Conservation (phyloP, 2,329 filamentous ascomycete species). For the Cordyceps tenuipes region DNA sequence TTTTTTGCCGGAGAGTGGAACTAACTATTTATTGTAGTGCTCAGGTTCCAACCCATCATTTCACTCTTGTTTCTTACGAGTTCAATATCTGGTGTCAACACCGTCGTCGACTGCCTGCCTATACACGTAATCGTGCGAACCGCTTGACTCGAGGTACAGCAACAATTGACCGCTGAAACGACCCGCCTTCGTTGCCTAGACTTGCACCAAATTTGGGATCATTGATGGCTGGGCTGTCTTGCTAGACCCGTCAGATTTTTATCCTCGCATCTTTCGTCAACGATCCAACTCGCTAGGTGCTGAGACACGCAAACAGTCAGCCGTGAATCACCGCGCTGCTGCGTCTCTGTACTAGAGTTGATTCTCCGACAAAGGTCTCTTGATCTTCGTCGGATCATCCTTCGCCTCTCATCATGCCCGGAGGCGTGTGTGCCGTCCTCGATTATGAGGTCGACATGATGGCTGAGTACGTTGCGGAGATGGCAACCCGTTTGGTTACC, state of each 20-base stretch:
- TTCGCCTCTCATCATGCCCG: conserved; percentile 48
- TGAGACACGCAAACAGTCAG: conserved; percentile 1
- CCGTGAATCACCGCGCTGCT: conserved; percentile 8
- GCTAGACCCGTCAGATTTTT: conserved; percentile 16
- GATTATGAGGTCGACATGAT: conserved; percentile 96
- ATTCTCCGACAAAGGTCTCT: conserved; percentile 29
- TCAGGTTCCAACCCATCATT: not conserved
- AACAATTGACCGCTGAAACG: not conserved
- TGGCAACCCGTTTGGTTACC: conserved; percentile 56
- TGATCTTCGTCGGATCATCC: conserved; percentile 32
- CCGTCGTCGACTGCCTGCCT: too few relatives aligned
- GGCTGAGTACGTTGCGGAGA: conserved; percentile 90
- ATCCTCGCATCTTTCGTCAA: not conserved
- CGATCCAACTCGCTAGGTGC: conserved; percentile 1
- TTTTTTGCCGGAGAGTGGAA: not conserved
- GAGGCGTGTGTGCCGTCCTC: conserved; percentile 86
- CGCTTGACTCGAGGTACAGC: not conserved
- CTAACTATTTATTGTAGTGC: conserved; percentile 1
- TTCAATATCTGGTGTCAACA: not conserved
- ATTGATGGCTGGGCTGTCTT: conserved; percentile 27
- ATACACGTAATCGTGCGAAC: not conserved
- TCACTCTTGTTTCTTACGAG: conserved; percentile 3
- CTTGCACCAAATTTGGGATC: not conserved
- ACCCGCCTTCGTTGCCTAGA: not conserved
- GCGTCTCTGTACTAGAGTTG: conserved; percentile 15